Evolutionary conservation across 257 asterid genomes (phyloP), one percentile per base, ranked within the genome.

Genomic region (Nyctanthes arbortristis): DNA sequence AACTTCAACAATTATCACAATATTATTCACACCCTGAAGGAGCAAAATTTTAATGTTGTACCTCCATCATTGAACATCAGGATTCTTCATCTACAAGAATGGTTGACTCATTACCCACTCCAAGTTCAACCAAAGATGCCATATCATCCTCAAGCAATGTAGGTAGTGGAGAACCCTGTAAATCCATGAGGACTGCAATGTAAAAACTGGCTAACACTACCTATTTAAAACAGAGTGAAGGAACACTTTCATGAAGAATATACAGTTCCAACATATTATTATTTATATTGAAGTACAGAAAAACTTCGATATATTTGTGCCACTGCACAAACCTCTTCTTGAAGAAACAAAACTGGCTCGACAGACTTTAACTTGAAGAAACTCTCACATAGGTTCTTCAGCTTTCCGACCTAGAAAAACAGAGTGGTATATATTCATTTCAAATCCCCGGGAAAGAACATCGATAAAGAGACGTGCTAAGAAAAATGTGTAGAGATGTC

Each of bases 361-460:
- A 84, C 56, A 22, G 93, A 91, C 66, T 85, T 86, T 12, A 89
- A 73, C 89, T 93, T 91, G 88, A 93, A 93, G 92, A 93, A 91
- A 80, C 88, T 93, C 80, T 72, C 85, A 27, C 96, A 91, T 25
- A 91, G 78, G 75, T 83, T 89, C 87, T 89, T 91, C 86, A 93
- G 86, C 84, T 93, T 93, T 78, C 96, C 96, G 22, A 93, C 91
- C 99, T 91, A 66, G 52, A 40, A 43, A 2, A 43, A 43, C 25
- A 68, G 45, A 36, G 63, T 29, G 72, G 59, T 31, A 58, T 37
- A 10, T 14, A 28, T 52, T 20, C 69, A 32, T 36, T 54, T 40
- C 58, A 30, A 67, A 64, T 55, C 54, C 24, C 31, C 49, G 1
- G 27, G 32, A 71, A 61, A 73, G 30, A 5, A n/a, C 56, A 54